Evolutionary conservation across 148 eudicot genomes (phyloP).

Genomic region (Chenopodium suecicum): DNA sequence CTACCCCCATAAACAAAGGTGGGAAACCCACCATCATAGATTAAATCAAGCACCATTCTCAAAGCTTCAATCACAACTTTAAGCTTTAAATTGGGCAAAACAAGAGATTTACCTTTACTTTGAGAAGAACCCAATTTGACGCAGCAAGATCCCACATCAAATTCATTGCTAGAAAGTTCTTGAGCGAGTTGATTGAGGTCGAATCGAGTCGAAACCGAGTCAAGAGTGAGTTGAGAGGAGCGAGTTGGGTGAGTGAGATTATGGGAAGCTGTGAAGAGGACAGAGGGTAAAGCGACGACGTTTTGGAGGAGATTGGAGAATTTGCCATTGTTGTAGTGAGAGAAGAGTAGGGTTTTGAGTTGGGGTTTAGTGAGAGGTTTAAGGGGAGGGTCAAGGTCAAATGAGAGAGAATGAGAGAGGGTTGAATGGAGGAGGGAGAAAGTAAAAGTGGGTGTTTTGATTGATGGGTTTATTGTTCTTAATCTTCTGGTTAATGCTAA

Average conservation of each 20-base stretch:
- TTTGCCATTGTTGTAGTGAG: conserved; percentile 57
- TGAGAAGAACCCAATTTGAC: conserved; percentile 22
- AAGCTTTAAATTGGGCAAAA: conserved; percentile 74
- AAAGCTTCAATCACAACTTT: conserved; percentile 86
- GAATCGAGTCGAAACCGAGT: conserved; percentile 51
- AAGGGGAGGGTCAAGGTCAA: conserved; percentile 27
- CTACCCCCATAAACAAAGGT: conserved; percentile 89
- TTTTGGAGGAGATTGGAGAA: conserved; percentile 65
- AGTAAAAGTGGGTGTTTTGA: not conserved
- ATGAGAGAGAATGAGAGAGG: conserved; percentile 22
- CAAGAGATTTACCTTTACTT: conserved; percentile 42
- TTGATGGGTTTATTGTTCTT: not conserved
- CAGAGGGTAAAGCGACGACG: conserved; percentile 81
- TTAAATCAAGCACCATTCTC: conserved; percentile 66
- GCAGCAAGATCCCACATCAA: conserved; percentile 51
- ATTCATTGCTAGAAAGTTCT: conserved; percentile 42
- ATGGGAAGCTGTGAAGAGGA: conserved; percentile 74
- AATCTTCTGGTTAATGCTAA: conserved; percentile 6
- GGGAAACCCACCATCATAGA: conserved; percentile 69
- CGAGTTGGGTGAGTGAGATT: conserved; percentile 46
- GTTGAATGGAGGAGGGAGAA: conserved; percentile 20
- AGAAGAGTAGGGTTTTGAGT: conserved; percentile 68
- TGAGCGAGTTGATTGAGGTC: conserved; percentile 51
- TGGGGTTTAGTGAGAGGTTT: conserved; percentile 56
- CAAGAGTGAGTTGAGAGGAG: conserved; percentile 33